Evolutionary conservation across 179 eudicot genomes (phyloP), one percentile per base, ranked within the genome.

Genomic region (Spinacia oleracea): DNA sequence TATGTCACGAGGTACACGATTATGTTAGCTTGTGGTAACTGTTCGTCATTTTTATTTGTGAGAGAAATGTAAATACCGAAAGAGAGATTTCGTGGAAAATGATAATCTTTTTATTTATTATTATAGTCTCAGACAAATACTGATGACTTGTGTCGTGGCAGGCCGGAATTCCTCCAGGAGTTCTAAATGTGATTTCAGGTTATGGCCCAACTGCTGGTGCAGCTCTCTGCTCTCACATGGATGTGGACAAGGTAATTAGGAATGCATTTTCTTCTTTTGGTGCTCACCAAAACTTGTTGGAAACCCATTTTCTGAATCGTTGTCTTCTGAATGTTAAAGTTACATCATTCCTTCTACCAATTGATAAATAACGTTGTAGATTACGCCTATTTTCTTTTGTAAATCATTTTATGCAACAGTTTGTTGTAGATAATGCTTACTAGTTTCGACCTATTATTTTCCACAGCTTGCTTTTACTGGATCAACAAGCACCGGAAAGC

Each of bases 91-190:
- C 0, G 21, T 14, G 34, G 14, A 75, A 65, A 29, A 34, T 43
- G 32, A 76, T 15, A 16, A 29, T 60, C 32, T n/a, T 53, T 53
- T 53, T 21, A 53, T 18, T 18, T 20, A 18, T 23, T 25, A 7
- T 25, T 11, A 1, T 29, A 62, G 20, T 62, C 35, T 62, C 66
- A 11, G 20, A 62, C 16, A 25, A 62, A 27, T 4, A 62, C 15
- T 35, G 27, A 3, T 38, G 29, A 18, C 66, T 63, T 66, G 40
- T 58, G 73, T 43, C 48, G 45, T 58, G 34, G 59, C 81, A 91
- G 96, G 96, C 96, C 27, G 96, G 96, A 51, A 87, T 88, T 63
- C 96, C 96, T 59, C 88, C 92, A 23, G 96, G 96, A 60, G 96
- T 89, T 70, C 88, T 91, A 25, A 91, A 91, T 78, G 77, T 91